These are phyloP conservation scores for Roridomyces roridus DNA, from an alignment of 768 basidiomycete genomes.

Conservation along the genomic window DNA sequence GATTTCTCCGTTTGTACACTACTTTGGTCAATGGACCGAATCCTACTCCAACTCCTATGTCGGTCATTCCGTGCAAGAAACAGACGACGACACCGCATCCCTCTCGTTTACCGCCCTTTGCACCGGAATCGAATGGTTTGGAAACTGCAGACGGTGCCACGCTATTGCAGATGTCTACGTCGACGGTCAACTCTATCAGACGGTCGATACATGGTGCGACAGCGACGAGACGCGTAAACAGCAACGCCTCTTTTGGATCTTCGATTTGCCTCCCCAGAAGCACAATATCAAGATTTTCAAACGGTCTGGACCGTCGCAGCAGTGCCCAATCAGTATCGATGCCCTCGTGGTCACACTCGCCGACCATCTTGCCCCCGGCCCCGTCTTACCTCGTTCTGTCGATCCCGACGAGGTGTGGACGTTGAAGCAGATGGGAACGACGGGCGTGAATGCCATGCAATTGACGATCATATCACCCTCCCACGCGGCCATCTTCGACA, in stretches of 20 bases:
- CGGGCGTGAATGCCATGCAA: conserved; percentile 84
- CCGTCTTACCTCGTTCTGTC: conserved; percentile 8
- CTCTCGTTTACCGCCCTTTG: conserved; percentile 70
- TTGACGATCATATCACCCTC: conserved; percentile 68
- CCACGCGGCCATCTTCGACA: conserved; percentile 80
- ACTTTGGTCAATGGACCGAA: conserved; percentile 65
- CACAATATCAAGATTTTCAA: conserved; percentile 74
- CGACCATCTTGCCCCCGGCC: conserved; percentile 2
- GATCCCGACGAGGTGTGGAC: conserved; percentile 51
- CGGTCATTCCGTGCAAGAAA: conserved; percentile 56
- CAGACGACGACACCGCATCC: conserved; percentile 53
- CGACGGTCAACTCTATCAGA: conserved; percentile 54
- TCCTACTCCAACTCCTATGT: conserved; percentile 58
- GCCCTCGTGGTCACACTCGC: conserved; percentile 71
- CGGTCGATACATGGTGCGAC: conserved; percentile 53
- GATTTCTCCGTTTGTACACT: conserved; percentile 68
- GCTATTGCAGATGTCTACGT: conserved; percentile 64
- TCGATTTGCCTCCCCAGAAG: conserved; percentile 51
- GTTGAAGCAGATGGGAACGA: conserved; percentile 67
- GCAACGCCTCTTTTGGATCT: conserved; percentile 71
- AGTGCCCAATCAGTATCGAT: conserved; percentile 58
- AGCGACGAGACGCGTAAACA: conserved; percentile 44
- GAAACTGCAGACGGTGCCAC: conserved; percentile 58
- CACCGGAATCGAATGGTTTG: conserved; percentile 82
- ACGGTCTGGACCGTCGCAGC: conserved; percentile 40